A percentile compares a stretch with the other conserved stretches of the same genome.
These are phyloP conservation scores for Septoria linicola DNA, from an alignment of 2,329 filamentous ascomycete species.

Conservation along the genomic window DNA sequence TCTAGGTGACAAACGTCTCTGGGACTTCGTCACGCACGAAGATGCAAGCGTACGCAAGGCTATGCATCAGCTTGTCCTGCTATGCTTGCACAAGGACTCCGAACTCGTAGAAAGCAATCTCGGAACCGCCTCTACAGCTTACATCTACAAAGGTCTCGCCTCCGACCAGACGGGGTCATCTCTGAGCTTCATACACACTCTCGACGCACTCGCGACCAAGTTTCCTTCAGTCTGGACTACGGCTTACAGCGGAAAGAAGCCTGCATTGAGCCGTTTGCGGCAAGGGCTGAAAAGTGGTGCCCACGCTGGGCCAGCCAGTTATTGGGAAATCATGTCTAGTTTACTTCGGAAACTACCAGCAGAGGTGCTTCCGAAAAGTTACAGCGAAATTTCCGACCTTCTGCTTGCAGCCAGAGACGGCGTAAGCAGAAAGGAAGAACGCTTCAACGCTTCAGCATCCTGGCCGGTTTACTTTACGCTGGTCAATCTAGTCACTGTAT, in stretches of 20 bases:
- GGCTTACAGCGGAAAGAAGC: conserved; percentile 58
- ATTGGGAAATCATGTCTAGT: conserved; percentile 68
- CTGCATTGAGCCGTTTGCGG: conserved; percentile 59
- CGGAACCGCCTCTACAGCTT: conserved; percentile 62
- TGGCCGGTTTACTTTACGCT: conserved; percentile 75
- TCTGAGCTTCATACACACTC: conserved; percentile 64
- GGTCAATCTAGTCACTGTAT: conserved; percentile 42
- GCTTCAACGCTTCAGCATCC: conserved; percentile 64
- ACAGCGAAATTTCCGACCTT: conserved; percentile 59
- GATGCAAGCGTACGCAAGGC: conserved; percentile 60
- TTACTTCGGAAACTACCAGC: conserved; percentile 60
- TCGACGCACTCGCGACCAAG: conserved; percentile 64
- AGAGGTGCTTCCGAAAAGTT: conserved; percentile 54
- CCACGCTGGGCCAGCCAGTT: conserved; percentile 68
- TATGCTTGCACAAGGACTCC: conserved; percentile 50
- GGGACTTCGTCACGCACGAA: conserved; percentile 57
- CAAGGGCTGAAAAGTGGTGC: conserved; percentile 80
- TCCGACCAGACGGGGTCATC: conserved; percentile 72
- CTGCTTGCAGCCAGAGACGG: conserved; percentile 68
- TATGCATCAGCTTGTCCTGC: conserved; percentile 56
- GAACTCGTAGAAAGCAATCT: conserved; percentile 41
- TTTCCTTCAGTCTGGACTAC: conserved; percentile 73
- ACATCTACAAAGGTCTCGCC: conserved; percentile 73
- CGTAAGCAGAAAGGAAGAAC: conserved; percentile 71
- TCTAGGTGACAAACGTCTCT: conserved; percentile 62